phyloP scores from a whole-genome alignment of 2,329 filamentous ascomycete species.

The Fusarium ramigenum region DNA sequence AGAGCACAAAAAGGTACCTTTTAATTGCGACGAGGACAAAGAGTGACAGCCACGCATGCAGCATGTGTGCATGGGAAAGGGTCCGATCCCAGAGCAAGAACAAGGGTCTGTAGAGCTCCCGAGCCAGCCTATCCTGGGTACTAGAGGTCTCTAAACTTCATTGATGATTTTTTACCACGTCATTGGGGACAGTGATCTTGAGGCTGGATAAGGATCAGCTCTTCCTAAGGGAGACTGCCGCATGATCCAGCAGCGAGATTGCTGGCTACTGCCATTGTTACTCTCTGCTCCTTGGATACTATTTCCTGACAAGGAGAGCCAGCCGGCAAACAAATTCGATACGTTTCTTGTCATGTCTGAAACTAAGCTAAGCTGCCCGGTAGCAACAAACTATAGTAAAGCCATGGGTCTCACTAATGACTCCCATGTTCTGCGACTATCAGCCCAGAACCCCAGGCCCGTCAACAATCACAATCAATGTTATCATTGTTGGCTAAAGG shows the following conservation, averaged over 20 bases:
- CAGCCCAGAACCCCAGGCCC: constrained; percentile 39
- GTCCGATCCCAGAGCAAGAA: constrained; percentile 26
- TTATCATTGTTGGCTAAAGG: constrained; percentile 9
- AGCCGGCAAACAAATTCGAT: background rate
- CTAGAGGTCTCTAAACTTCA: background rate
- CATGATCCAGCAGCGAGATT: background rate
- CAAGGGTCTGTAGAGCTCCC: constrained; percentile 30
- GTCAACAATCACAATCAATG: constrained; percentile 18
- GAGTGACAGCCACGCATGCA: constrained; percentile 35
- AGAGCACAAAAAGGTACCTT: constrained; percentile 18
- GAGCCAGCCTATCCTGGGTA: constrained; percentile 18
- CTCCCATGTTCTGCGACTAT: constrained; percentile 35
- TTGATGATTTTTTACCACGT: constrained; percentile 23
- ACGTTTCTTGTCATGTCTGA: background rate
- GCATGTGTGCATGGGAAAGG: constrained; percentile 35
- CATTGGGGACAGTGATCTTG: constrained; percentile 16
- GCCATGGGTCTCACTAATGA: constrained; percentile 23
- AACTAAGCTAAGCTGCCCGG: constrained; percentile 6
- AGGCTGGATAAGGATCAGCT: constrained; percentile 27
- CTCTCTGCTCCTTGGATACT: background rate
- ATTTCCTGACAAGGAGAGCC: background rate
- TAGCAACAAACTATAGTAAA: background rate
- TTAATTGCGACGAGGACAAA: constrained; percentile 27
- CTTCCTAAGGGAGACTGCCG: constrained; percentile 1
- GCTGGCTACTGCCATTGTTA: background rate